These are phyloP conservation scores for Narthecium ossifragum DNA, from an alignment of 106 monocot genomes.

Conservation along the genomic window DNA sequence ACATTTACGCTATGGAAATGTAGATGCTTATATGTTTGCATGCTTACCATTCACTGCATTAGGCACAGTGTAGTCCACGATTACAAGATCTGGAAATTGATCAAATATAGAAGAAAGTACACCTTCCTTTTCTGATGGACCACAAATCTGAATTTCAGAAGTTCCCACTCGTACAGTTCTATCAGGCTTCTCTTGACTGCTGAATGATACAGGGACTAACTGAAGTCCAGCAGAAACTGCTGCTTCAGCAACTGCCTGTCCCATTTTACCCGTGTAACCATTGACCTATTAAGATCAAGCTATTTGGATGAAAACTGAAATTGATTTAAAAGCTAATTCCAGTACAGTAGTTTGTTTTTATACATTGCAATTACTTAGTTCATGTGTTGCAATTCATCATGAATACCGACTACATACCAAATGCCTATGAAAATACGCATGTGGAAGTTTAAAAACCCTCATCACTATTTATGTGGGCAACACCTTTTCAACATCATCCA, in stretches of 20 bases:
- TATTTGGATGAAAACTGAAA: background rate
- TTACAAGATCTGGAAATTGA: constrained; percentile 60
- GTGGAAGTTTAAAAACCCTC: background rate
- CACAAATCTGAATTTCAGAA: constrained; percentile 43
- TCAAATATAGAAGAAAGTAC: constrained; percentile 52
- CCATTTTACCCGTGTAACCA: constrained; percentile 47
- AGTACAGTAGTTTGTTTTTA: background rate
- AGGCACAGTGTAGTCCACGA: constrained; percentile 74
- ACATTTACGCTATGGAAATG: no score
- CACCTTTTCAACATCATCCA: background rate
- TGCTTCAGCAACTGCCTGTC: constrained; percentile 39
- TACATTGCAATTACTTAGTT: background rate
- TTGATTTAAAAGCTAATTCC: background rate
- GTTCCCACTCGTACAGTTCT: constrained; percentile 42
- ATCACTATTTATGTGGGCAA: no score
- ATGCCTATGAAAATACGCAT: background rate
- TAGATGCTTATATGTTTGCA: no score
- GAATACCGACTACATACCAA: background rate
- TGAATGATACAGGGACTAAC: constrained; percentile 50
- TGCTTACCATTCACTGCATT: constrained; percentile 41
- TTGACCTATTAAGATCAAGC: constrained; percentile 20
- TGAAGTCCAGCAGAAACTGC: constrained; percentile 34
- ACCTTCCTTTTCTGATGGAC: constrained; percentile 51
- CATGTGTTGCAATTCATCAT: background rate
- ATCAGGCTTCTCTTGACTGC: constrained; percentile 33